A percentile compares a stretch with the other conserved stretches of the same genome.
phyloP scores from a whole-genome alignment of 108 stramenopile species.

The Seminavis robusta region DNA sequence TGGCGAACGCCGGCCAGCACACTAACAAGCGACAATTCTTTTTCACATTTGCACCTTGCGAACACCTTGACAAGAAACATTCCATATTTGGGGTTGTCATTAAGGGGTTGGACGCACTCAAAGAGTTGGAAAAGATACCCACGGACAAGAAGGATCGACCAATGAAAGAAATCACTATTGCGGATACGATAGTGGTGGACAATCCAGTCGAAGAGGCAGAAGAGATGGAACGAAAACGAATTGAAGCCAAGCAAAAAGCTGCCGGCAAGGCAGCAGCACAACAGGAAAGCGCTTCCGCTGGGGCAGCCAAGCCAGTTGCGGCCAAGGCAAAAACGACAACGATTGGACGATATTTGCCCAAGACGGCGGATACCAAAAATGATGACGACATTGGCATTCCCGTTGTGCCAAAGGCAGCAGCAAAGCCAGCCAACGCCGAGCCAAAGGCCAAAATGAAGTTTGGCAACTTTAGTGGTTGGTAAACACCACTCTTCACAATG shows the following conservation, averaged over 20 bases:
- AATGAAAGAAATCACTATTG: slow-evolving; percentile 46
- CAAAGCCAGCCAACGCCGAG: slow-evolving; percentile 1
- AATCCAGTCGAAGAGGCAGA: slow-evolving; percentile 75
- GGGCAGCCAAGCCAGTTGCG: not conserved
- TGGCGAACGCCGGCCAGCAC: slow-evolving; percentile 94
- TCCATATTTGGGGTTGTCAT: slow-evolving; percentile 93
- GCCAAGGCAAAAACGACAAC: not conserved
- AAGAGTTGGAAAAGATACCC: slow-evolving; percentile 30
- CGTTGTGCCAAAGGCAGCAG: slow-evolving; percentile 2
- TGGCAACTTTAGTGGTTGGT: slow-evolving; percentile 82
- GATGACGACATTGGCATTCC: not conserved
- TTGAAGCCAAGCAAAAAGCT: slow-evolving; percentile 37
- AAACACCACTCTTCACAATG: not conserved
- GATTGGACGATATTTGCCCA: slow-evolving; percentile 11
- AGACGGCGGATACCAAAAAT: not conserved
- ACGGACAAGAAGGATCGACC: slow-evolving; percentile 81
- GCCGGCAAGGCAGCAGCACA: slow-evolving; percentile 10
- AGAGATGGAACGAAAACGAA: slow-evolving; percentile 51
- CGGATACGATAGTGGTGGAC: slow-evolving; percentile 46
- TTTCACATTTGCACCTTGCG: slow-evolving; percentile 83
- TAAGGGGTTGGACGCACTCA: slow-evolving; percentile 71
- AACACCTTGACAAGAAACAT: slow-evolving; percentile 96
- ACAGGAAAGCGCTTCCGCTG: slow-evolving; percentile 14
- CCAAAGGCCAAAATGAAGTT: slow-evolving; percentile 37
- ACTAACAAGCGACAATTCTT: slow-evolving; percentile 96